Evolutionary conservation across 805 yeast genomes (phyloP).

Genomic region (Candida michaelii): DNA sequence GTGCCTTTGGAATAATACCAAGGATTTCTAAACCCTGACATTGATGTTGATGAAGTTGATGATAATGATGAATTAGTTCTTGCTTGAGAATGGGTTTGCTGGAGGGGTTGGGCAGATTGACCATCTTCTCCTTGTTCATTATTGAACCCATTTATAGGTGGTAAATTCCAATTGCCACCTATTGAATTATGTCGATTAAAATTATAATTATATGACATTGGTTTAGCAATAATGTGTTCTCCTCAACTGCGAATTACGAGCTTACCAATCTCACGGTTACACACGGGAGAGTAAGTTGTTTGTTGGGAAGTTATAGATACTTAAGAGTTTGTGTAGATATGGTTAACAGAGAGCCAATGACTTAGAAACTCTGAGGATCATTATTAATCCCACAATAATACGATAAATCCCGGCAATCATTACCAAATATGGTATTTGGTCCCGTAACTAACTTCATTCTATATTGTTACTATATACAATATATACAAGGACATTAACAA

Average conservation of each 20-base stretch:
- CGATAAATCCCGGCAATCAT: too few relatives aligned
- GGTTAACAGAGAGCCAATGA: not conserved
- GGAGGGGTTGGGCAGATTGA: slow-evolving; percentile 10
- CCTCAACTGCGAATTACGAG: slow-evolving; percentile 2
- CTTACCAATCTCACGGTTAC: too few relatives aligned
- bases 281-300: too few relatives aligned
- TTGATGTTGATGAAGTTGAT: slow-evolving; percentile 18
- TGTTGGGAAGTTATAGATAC: too few relatives aligned
- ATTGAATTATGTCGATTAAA: slow-evolving; percentile 38
- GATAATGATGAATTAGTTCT: slow-evolving; percentile 3
- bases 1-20: slow-evolving; percentile 34
- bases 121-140: not conserved
- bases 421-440: too few relatives aligned
- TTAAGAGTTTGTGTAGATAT: not conserved
- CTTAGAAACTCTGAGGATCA: too few relatives aligned
- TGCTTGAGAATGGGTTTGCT: slow-evolving; percentile 1
- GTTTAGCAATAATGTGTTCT: slow-evolving; percentile 1
- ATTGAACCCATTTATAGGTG: slow-evolving; percentile 16
- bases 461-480: slow-evolving; percentile 5
- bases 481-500: slow-evolving; percentile 6
- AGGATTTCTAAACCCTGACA: slow-evolving; percentile 42
- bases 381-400: too few relatives aligned
- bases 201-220: slow-evolving; percentile 33
- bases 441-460: not conserved
- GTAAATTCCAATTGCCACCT: slow-evolving; percentile 39